phyloP scores from a whole-genome alignment of 768 basidiomycete species.

The Termitomyces sp. region DNA sequence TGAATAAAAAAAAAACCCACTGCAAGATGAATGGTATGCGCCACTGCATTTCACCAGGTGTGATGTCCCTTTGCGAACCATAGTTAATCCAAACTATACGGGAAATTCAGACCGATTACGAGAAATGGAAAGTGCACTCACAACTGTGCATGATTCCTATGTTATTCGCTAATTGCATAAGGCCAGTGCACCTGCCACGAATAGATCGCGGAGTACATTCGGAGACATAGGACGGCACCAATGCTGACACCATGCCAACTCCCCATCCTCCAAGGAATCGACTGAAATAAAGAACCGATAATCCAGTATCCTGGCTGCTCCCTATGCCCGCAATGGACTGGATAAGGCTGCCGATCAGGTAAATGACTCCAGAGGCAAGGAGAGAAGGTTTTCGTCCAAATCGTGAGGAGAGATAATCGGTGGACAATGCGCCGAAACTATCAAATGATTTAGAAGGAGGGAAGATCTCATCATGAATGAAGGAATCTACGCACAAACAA shows the following conservation, averaged over 20 bases:
- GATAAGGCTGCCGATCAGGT: slow-evolving; percentile 44
- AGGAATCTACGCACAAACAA: slow-evolving; percentile 35
- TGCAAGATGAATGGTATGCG: slow-evolving; percentile 51
- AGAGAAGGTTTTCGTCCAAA: slow-evolving; percentile 48
- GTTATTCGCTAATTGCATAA: slow-evolving; percentile 38
- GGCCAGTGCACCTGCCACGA: slow-evolving; percentile 48
- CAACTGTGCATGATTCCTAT: slow-evolving; percentile 35
- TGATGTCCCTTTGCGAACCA: slow-evolving; percentile 31
- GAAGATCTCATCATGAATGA: background rate
- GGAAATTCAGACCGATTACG: background rate
- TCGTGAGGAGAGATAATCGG: slow-evolving; percentile 34
- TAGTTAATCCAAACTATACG: slow-evolving; percentile 47
- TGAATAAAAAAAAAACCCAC: slow-evolving; percentile 17
- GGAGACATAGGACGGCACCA: slow-evolving; percentile 50
- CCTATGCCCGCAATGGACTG: slow-evolving; percentile 43
- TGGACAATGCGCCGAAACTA: slow-evolving; percentile 44
- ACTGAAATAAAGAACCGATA: slow-evolving; percentile 41
- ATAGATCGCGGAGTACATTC: slow-evolving; percentile 47
- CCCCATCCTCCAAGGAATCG: slow-evolving; percentile 62
- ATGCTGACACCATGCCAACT: slow-evolving; percentile 49
- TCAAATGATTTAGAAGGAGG: background rate
- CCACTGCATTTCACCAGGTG: slow-evolving; percentile 44
- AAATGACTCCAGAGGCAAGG: slow-evolving; percentile 41
- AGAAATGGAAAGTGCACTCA: slow-evolving; percentile 14
- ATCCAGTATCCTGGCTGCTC: slow-evolving; percentile 28